Evolutionary conservation across 1,139 yeast genomes (phyloP).

Genomic region (Pichia sp.): DNA sequence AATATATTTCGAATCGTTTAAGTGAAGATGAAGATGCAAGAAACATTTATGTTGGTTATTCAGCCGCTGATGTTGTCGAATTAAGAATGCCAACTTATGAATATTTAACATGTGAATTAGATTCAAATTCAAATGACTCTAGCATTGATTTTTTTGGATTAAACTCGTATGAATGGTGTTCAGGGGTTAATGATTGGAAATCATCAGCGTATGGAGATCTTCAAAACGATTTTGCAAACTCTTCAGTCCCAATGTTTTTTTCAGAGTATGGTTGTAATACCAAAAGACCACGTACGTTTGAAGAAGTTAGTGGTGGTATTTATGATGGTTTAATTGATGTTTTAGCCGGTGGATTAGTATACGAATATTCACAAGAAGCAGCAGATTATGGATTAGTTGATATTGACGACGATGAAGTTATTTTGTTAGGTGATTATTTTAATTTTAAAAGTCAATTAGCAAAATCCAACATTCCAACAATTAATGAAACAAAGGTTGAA

Average conservation of each 20-base stretch:
- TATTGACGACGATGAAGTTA: constrained; percentile 29
- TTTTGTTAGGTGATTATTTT: constrained; percentile 45
- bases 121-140: constrained; percentile 50
- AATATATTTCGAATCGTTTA: constrained; percentile 46
- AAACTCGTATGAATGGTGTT: constrained; percentile 92
- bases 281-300: constrained; percentile 58
- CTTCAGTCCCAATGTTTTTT: constrained; percentile 75
- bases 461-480: constrained; percentile 33
- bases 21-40: constrained; percentile 51
- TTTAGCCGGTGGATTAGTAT: constrained; percentile 73
- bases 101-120: constrained; percentile 68
- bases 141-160: constrained; percentile 84
- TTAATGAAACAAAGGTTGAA: constrained; percentile 35
- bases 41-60: constrained; percentile 83
- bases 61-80: constrained; percentile 78
- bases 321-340: constrained; percentile 46
- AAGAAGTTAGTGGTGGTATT: constrained; percentile 60
- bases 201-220: constrained; percentile 65
- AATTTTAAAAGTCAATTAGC: constrained; percentile 46
- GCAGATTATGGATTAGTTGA: constrained; percentile 61
- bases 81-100: constrained; percentile 72
- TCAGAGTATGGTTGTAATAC: constrained; percentile 79
- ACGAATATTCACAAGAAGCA: constrained; percentile 66
- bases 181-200: constrained; percentile 56
- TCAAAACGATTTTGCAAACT: constrained; percentile 53